Percentiles rank a stretch among this genome's conserved stretches.
phyloP scores from a whole-genome alignment of 108 stramenopile genomes.

The Cylindrotheca closterium region DNA sequence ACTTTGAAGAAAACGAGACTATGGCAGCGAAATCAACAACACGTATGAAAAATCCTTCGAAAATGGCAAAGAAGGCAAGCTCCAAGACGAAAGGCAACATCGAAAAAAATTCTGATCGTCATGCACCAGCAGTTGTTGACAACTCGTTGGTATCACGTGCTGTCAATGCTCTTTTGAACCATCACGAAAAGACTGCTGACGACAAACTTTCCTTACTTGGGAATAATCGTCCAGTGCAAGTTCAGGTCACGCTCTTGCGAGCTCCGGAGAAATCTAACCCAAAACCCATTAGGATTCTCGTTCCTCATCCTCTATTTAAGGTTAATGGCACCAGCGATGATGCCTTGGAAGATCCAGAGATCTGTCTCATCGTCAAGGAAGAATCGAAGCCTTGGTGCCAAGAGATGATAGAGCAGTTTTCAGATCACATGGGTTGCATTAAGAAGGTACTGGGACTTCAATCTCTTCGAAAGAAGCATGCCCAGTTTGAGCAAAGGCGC shows the following conservation, averaged over 20 bases:
- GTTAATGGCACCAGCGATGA: conserved; percentile 23
- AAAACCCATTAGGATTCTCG: conserved; percentile 67
- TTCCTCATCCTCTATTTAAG: conserved; percentile 73
- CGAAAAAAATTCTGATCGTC: neutral
- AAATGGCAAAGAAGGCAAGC: neutral
- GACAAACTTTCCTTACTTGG: conserved; percentile 51
- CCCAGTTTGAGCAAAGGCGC: conserved; percentile 72
- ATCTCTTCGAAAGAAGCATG: conserved; percentile 85
- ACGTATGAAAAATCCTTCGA: neutral
- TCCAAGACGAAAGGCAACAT: neutral
- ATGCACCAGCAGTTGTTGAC: conserved; percentile 33
- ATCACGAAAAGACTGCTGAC: conserved; percentile 48
- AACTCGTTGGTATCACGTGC: conserved; percentile 49
- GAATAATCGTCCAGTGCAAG: conserved; percentile 58
- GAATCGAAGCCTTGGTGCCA: conserved; percentile 81
- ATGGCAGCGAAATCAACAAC: conserved; percentile 17
- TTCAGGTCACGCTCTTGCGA: conserved; percentile 70
- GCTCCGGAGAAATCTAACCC: conserved; percentile 56
- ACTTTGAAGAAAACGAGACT: too few species aligned
- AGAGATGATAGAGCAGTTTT: conserved; percentile 70
- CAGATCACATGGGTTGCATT: conserved; percentile 73
- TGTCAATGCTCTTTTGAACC: conserved; percentile 71
- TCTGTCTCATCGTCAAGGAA: conserved; percentile 95
- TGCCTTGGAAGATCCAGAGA: conserved; percentile 50
- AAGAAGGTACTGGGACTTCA: conserved; percentile 82